Base-by-base conservation (phyloP, 1,284 basidiomycete genomes). In the Papiliotrema terrestris region DNA sequence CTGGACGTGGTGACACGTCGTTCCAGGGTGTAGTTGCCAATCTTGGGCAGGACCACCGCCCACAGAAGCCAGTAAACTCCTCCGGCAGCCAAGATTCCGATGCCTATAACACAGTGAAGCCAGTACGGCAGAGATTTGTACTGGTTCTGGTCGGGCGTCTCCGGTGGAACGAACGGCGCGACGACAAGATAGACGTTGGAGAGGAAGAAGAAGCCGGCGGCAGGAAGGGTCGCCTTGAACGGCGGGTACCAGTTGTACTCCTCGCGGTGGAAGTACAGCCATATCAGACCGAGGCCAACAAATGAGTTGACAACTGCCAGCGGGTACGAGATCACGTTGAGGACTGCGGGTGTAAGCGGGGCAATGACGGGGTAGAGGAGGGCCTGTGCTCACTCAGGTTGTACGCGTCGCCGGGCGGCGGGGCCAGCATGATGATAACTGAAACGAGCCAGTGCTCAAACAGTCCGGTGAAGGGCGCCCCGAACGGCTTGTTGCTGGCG, bases 371-470 rank as follows among this genome's bases (percentile, higher is more conserved):
- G 39, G 6, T 4, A 41, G 39, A 41, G 17, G 39, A n/a, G 8
- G 39, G 17, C 17, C 20, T n/a, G 17, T 22, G 36, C 54, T 54
- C 29, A 65, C 57, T 55, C 29, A 60, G 62, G 66, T 72, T 79
- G 74, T 82, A 83, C 0, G 82, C 81, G 63, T 82, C 81, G 45
- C 80, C 80, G 22, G 81, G 76, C 1, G 83, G 83, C 19, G 81
- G 80, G 0, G 77, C 80, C 23, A 83, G 67, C 60, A 85, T 80
- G 47, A 84, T 78, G 58, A 83, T 77, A n/a, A 80, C 67, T 0
- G 82, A 81, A 13, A 83, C 63, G 17, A 76, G 47, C 72, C 78
- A 83, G 59, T 81, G 80, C 37, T 82, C 65, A 13, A 79, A 62
- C 45, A 82, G 71, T 6, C 80, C 79, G 0, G 75, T 80, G 17